phyloP scores from a whole-genome alignment of 208 protist species.

The Trypanosoma congolense region DNA sequence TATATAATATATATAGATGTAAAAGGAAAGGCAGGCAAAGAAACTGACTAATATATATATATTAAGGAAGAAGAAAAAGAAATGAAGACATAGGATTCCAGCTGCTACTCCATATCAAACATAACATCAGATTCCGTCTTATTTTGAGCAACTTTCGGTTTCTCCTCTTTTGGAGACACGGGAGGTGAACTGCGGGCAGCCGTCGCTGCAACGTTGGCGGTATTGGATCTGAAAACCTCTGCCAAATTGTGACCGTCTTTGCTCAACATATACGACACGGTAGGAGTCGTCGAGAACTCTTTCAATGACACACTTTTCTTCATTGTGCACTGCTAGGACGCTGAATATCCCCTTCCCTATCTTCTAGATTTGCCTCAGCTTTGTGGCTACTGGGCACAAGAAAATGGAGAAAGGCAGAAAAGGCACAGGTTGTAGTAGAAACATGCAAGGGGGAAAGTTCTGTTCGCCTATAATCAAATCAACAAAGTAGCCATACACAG shows the following conservation, averaged over 20 bases:
- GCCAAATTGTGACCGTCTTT: constrained; percentile 86
- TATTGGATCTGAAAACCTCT: constrained; percentile 13
- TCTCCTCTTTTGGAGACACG: constrained; percentile 34
- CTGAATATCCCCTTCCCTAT: background rate
- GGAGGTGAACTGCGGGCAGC: constrained; percentile 30
- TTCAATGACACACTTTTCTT: constrained; percentile 87
- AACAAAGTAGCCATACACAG: too few relatives aligned
- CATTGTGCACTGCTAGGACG: constrained; percentile 26
- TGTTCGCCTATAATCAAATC: too few relatives aligned
- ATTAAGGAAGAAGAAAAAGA: too few relatives aligned
- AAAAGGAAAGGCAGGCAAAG: too few relatives aligned
- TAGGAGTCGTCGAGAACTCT: constrained; percentile 88
- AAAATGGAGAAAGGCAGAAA: too few relatives aligned
- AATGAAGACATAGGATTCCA: constrained; percentile 7
- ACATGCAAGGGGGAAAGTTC: too few relatives aligned
- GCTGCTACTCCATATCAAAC: constrained; percentile 82
- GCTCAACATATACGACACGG: constrained; percentile 87
- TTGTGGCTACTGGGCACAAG: too few relatives aligned
- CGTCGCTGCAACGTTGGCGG: constrained; percentile 21
- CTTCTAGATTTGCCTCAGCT: too few relatives aligned
- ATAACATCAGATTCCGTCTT: constrained; percentile 54
- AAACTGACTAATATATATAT: too few relatives aligned
- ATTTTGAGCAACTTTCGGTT: constrained; percentile 23
- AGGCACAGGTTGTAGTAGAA: too few relatives aligned
- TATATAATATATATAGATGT: too few relatives aligned